These are phyloP conservation scores for Hylodesmum podocarpum DNA, from an alignment of 306 rosid species.

Conservation along the genomic window DNA sequence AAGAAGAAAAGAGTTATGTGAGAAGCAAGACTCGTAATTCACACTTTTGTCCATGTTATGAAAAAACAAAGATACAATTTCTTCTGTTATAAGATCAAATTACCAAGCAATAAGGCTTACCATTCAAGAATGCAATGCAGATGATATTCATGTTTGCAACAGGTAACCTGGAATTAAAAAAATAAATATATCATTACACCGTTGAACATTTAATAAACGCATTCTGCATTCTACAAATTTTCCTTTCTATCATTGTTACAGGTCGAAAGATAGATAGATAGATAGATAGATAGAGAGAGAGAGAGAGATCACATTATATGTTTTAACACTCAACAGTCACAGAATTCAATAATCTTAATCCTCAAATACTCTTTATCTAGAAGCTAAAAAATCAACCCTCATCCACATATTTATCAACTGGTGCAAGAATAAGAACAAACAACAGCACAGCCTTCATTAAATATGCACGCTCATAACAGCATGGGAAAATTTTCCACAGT, in stretches of 20 bases:
- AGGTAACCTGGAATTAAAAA: constrained; percentile 64
- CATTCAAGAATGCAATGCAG: constrained; percentile 97
- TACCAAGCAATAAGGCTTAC: constrained; percentile 39
- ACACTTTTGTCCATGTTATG: neutral
- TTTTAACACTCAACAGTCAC: neutral
- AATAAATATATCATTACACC: constrained; percentile 28
- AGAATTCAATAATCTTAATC: constrained; percentile 2
- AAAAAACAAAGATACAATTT: neutral
- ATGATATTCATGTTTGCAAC: constrained; percentile 95
- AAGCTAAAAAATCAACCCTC: neutral
- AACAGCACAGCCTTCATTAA: neutral
- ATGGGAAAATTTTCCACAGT: neutral
- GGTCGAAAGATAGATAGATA: neutral
- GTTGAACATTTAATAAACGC: neutral
- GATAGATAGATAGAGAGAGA: neutral
- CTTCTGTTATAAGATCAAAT: neutral
- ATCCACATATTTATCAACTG: neutral
- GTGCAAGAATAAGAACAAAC: neutral
- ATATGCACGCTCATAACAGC: neutral
- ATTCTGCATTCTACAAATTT: neutral
- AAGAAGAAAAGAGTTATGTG: constrained; percentile 6
- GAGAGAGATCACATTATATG: neutral
- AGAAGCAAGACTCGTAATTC: constrained; percentile 19
- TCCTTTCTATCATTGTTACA: neutral
- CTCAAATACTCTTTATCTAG: neutral